A percentile compares a stretch with the other conserved stretches of the same genome.
phyloP scores from a whole-genome alignment of 1,284 basidiomycete genomes.

The Mycocalia duriaeana region DNA sequence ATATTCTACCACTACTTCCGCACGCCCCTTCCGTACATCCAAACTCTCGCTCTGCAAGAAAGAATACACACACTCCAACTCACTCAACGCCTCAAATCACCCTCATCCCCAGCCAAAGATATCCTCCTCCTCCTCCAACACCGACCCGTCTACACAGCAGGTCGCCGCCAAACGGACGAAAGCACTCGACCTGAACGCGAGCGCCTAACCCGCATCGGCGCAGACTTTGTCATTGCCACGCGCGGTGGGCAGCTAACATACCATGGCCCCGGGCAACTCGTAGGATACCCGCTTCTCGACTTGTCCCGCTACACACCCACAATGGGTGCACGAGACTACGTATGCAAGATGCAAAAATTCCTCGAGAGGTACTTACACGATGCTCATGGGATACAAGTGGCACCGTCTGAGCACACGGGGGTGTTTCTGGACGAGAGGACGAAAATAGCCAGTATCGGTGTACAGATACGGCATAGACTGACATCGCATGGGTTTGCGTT shows the following conservation, averaged over 20 bases:
- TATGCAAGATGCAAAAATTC: constrained; percentile 64
- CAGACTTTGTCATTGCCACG: constrained; percentile 81
- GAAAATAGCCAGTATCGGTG: constrained; percentile 93
- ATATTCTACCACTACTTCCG: constrained; percentile 77
- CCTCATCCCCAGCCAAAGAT: constrained; percentile 52
- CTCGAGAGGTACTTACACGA: constrained; percentile 55
- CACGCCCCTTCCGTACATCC: constrained; percentile 65
- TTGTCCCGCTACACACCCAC: constrained; percentile 52
- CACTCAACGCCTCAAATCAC: constrained; percentile 40
- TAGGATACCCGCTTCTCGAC: constrained; percentile 93
- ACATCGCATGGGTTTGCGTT: constrained; percentile 94
- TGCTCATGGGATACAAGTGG: constrained; percentile 48
- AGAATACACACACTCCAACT: constrained; percentile 62
- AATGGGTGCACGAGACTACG: constrained; percentile 68
- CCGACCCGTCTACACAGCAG: constrained; percentile 90
- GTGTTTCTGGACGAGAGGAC: constrained; percentile 64
- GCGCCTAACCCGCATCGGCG: constrained; percentile 72
- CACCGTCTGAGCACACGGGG: constrained; percentile 68
- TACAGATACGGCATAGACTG: constrained; percentile 91
- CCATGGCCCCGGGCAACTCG: constrained; percentile 96
- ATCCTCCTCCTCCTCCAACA: constrained; percentile 78
- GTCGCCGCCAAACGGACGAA: constrained; percentile 75
- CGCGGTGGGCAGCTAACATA: constrained; percentile 95
- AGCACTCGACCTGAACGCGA: constrained; percentile 59
- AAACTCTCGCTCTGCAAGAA: constrained; percentile 69